Percentiles rank a stretch among this genome's conserved stretches.
Conservation (phyloP, 2,329 filamentous ascomycete genomes). For the Botrytis elliptica region DNA sequence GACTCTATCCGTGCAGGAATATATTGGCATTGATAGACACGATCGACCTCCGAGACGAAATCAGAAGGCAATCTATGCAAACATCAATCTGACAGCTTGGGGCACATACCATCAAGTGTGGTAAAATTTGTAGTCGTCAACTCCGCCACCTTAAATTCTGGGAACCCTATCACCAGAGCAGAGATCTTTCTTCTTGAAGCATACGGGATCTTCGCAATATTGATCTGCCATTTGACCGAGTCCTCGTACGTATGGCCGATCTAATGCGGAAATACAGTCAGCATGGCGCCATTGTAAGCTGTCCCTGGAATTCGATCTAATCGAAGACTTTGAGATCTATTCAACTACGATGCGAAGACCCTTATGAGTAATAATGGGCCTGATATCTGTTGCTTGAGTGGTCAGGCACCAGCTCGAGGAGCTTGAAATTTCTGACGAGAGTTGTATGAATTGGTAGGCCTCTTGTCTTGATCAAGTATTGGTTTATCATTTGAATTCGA, state of each 20-base stretch:
- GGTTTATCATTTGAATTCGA: background rate
- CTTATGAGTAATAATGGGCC: background rate
- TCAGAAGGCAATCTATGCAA: background rate
- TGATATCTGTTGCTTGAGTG: background rate
- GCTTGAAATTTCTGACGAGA: background rate
- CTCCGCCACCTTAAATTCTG: background rate
- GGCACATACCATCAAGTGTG: background rate
- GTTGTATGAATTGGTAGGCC: background rate
- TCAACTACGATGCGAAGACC: background rate
- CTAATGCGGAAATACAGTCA: background rate
- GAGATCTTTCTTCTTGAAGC: background rate
- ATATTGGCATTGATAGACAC: background rate
- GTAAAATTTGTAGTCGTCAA: background rate
- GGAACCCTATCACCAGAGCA: background rate
- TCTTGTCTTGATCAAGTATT: background rate
- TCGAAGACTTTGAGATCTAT: background rate
- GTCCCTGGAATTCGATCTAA: conserved; percentile 8
- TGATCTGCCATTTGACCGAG: background rate
- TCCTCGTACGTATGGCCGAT: background rate
- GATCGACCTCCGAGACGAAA: background rate
- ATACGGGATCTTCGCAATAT: background rate
- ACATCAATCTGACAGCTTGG: background rate
- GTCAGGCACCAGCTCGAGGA: no score
- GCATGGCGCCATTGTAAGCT: background rate
- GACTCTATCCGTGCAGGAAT: background rate